Conservation (phyloP, 352 stramenopile species). For the Aphanomyces invadans region DNA sequence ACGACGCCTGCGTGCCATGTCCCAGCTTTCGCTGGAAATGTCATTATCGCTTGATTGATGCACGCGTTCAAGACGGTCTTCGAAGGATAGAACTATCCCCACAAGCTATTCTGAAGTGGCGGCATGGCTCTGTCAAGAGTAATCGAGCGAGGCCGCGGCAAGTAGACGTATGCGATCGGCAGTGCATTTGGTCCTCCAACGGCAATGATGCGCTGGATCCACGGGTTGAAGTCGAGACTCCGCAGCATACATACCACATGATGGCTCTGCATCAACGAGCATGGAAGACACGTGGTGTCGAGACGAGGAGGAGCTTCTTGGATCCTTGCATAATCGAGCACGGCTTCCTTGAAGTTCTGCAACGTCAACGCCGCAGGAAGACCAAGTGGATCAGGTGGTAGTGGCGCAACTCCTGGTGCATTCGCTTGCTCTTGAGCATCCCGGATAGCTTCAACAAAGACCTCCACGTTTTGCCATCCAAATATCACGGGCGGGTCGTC, state of each 20-base stretch:
- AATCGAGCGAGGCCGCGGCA: slow-evolving; percentile 8
- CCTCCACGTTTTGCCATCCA: slow-evolving; percentile 2
- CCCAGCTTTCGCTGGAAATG: too few species aligned
- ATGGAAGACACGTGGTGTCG: not conserved
- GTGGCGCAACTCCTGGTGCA: not conserved
- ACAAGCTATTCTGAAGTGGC: slow-evolving; percentile 21
- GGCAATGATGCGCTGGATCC: slow-evolving; percentile 9
- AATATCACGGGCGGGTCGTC: slow-evolving; percentile 17
- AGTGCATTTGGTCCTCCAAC: slow-evolving; percentile 7
- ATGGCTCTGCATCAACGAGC: not conserved
- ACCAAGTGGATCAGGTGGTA: not conserved
- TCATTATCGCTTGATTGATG: too few species aligned
- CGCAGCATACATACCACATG: not conserved
- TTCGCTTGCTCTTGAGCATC: not conserved
- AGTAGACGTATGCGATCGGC: slow-evolving; percentile 13
- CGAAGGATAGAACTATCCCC: slow-evolving; percentile 16
- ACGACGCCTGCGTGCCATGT: slow-evolving; percentile 18
- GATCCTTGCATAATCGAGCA: not conserved
- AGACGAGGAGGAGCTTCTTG: not conserved
- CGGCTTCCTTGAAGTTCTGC: not conserved
- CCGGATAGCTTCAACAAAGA: slow-evolving; percentile 1
- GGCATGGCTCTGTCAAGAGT: not conserved
- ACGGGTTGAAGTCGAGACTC: not conserved
- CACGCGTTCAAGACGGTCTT: too few species aligned
- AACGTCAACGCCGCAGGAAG: not conserved